Evolutionary conservation across 2,329 filamentous ascomycete species (phyloP), one percentile per base, ranked within the genome.

Genomic region (Venturia oleaginea): DNA sequence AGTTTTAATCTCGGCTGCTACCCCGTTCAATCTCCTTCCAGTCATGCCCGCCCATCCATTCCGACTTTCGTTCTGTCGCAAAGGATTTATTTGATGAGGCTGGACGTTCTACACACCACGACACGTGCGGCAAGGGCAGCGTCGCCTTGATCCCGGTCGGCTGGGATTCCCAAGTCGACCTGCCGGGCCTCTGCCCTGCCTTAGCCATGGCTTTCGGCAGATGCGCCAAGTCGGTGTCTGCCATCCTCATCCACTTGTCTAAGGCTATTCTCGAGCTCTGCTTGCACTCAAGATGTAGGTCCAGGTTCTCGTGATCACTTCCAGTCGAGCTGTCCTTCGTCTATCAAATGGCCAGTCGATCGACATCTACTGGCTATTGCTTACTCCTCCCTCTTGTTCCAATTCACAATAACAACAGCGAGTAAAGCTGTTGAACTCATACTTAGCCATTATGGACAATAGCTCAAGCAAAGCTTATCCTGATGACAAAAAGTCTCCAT

Each of bases 401-500:
- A 32, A 10, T 40, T 40, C 38, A 40, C 38, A 40, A 15, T 40
- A 13, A 11, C 8, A 40, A 40, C 38, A 15, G 17, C 38, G 17
- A 40, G 15, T n/a, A 37, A 6, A 59, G n/a, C 6, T 17, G 5
- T 27, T 27, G 57, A 40, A n/a, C 13, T 37, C 32, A 11, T 22
- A 15, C 59, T 37, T 2, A 24, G 40, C 59, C 34, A 60, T 27
- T n/a, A 60, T 40, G 40, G 37, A 40, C 34, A 42, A 40, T 27
- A 37, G 34, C 22, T 27, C 59, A 2, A 24, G 19, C 34, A 60
- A n/a, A 27, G 59, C 34, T 22, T 40, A 32, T 60, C 37, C 40
- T 60, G 59, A 24, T 38, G 59, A 43, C 59, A 27, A 60, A 22
- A 57, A 57, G 30, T 57, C 51, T 32, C 51, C 30, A 11, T 57